These are phyloP conservation scores for Sclerotinia glacialis DNA, from an alignment of 2,329 filamentous ascomycete species.

Conservation along the genomic window DNA sequence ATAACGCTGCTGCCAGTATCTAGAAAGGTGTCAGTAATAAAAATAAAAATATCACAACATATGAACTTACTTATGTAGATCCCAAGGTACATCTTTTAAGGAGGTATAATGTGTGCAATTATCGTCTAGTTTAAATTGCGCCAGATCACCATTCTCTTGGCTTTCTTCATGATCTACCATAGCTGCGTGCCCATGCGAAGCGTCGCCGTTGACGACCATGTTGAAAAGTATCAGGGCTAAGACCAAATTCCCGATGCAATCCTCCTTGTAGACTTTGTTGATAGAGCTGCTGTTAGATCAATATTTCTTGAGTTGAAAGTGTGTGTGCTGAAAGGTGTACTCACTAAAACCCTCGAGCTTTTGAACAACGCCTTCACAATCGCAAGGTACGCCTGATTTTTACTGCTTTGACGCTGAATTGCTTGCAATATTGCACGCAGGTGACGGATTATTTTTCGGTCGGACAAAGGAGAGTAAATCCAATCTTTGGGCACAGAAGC, in stretches of 20 bases:
- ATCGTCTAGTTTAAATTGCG: slow-evolving; percentile 49
- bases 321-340: background rate
- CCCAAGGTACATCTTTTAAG: slow-evolving; percentile 69
- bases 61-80: slow-evolving; percentile 72
- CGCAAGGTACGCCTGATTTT: background rate
- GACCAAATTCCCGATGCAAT: background rate
- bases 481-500: background rate
- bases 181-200: background rate
- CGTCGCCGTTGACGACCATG: slow-evolving; percentile 11
- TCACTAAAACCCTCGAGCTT: background rate
- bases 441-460: background rate
- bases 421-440: background rate
- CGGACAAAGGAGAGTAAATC: background rate
- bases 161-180: background rate
- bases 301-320: background rate
- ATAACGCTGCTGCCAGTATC: slow-evolving; percentile 88
- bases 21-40: slow-evolving; percentile 40
- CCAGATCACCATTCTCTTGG: background rate
- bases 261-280: background rate
- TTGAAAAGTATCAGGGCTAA: background rate
- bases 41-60: background rate
- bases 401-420: background rate
- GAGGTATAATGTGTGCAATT: slow-evolving; percentile 73
- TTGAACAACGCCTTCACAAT: background rate
- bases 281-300: background rate